A percentile compares a stretch with the other conserved stretches of the same genome.
Evolutionary conservation across 345 rosid species (phyloP).

Genomic region (Citrus maxima): DNA sequence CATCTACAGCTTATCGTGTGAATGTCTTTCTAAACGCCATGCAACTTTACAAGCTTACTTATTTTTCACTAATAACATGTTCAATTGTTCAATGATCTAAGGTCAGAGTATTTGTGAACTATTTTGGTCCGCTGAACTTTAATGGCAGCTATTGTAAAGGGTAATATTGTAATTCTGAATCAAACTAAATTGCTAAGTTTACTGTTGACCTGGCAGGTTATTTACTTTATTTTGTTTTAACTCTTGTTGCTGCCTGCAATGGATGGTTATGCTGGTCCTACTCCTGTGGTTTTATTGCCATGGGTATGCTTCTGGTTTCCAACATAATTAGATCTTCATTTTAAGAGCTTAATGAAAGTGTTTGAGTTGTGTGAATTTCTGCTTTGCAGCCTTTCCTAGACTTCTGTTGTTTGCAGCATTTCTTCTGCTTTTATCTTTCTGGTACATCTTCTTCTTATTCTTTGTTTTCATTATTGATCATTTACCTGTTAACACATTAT

Average conservation of each 20-base stretch:
- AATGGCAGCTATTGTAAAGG: not conserved
- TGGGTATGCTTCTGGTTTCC: conserved; percentile 42
- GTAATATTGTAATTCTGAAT: not conserved
- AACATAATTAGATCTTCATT: not conserved
- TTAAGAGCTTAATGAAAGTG: not conserved
- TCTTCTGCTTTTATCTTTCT: conserved; percentile 69
- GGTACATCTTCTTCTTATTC: conserved; percentile 33
- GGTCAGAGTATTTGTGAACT: not conserved
- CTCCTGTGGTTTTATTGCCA: conserved; percentile 58
- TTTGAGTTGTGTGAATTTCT: conserved; percentile 20
- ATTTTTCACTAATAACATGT: not conserved
- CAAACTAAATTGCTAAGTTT: conserved; percentile 1
- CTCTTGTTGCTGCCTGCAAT: conserved; percentile 46
- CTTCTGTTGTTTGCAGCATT: conserved; percentile 53
- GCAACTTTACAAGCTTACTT: not conserved
- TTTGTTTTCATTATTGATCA: not conserved
- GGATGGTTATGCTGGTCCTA: conserved; percentile 59
- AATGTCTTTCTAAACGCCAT: not conserved
- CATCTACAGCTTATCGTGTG: not conserved
- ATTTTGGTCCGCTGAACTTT: not conserved
- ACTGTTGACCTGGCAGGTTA: conserved; percentile 43
- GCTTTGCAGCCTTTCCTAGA: conserved; percentile 54
- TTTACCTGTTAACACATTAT: not conserved
- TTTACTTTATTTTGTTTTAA: conserved; percentile 42
- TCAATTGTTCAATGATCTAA: not conserved